phyloP scores from a whole-genome alignment of 805 yeast species.

The Starmerella powellii region DNA sequence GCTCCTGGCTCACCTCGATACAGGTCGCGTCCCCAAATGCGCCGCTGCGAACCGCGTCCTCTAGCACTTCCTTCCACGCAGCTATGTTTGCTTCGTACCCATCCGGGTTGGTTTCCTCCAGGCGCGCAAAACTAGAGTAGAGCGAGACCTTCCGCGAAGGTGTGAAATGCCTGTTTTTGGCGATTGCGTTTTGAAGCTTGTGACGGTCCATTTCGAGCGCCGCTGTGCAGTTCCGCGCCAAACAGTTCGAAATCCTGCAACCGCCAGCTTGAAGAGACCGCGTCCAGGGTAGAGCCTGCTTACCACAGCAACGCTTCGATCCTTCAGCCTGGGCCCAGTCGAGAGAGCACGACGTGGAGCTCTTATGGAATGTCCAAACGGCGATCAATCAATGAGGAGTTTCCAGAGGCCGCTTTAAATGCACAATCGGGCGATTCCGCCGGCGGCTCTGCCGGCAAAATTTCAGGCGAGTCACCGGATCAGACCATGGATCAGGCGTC shows the following conservation, averaged over 20 bases:
- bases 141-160: slow-evolving; percentile 36
- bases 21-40: slow-evolving; percentile 26
- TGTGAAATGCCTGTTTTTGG: slow-evolving; percentile 30
- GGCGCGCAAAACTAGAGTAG: slow-evolving; percentile 37
- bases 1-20: slow-evolving; percentile 23
- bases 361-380: too few species aligned
- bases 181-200: slow-evolving; percentile 10
- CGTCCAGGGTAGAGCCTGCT: not conserved
- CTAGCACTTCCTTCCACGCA: slow-evolving; percentile 36
- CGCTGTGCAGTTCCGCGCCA: not conserved
- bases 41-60: slow-evolving; percentile 23
- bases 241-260: not conserved
- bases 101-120: slow-evolving; percentile 35
- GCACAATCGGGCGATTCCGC: too few species aligned
- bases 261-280: not conserved
- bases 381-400: too few species aligned
- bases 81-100: slow-evolving; percentile 40
- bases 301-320: too few species aligned
- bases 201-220: slow-evolving; percentile 13
- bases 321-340: too few species aligned
- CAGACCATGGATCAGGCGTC: not conserved
- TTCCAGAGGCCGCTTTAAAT: too few species aligned
- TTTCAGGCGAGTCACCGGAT: not conserved
- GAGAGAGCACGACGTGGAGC: too few species aligned
- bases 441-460: too few species aligned